Conservation (phyloP, 805 yeast genomes). For the Lipomyces japonicus region DNA sequence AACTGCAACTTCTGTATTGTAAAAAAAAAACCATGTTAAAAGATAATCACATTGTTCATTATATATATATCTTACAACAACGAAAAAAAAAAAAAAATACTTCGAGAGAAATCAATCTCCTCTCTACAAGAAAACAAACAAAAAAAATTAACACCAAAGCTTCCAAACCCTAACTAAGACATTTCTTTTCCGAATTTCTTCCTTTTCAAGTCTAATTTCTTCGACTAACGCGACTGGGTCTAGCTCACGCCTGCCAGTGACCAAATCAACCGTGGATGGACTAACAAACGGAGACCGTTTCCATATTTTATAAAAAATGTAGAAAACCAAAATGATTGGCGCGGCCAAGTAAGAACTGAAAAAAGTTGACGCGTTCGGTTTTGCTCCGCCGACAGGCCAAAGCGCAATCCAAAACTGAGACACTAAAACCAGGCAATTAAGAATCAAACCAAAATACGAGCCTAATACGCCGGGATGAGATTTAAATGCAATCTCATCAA, state of each 20-base stretch:
- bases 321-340: conserved; percentile 44
- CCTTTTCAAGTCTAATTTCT: conserved; percentile 58
- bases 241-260: conserved; percentile 58
- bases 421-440: conserved; percentile 58
- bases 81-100: too few species aligned
- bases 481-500: conserved; percentile 62
- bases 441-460: conserved; percentile 55
- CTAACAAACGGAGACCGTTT: conserved; percentile 43
- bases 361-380: conserved; percentile 43
- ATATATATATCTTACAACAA: too few species aligned
- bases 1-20: too few species aligned
- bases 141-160: conserved; percentile 49
- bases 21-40: too few species aligned
- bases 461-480: conserved; percentile 69
- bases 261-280: conserved; percentile 53
- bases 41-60: too few species aligned
- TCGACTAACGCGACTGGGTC: conserved; percentile 55
- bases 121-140: background rate
- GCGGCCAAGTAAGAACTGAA: conserved; percentile 54
- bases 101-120: too few species aligned
- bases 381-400: conserved; percentile 54
- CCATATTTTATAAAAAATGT: conserved; percentile 51
- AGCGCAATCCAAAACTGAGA: conserved; percentile 83
- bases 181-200: conserved; percentile 46
- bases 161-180: conserved; percentile 49